A percentile compares a stretch with the other conserved stretches of the same genome.
Conservation (phyloP, 805 yeast species). For the Kuraishia hungarica region DNA sequence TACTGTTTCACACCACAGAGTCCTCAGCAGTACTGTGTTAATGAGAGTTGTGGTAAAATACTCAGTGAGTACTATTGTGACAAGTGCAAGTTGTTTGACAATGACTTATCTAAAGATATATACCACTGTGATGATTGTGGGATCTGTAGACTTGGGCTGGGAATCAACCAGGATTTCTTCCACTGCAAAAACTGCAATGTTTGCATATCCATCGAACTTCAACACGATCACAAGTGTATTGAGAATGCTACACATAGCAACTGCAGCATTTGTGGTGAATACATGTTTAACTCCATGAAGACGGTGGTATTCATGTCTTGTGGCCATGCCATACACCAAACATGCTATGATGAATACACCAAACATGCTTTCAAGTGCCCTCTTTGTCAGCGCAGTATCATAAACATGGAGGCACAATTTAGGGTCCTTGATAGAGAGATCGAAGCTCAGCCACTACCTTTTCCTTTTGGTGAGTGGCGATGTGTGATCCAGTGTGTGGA, state of each 20-base stretch:
- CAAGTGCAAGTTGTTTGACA: constrained; percentile 75
- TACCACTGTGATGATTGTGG: constrained; percentile 93
- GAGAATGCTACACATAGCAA: constrained; percentile 83
- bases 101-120: constrained; percentile 68
- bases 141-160: constrained; percentile 84
- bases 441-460: constrained; percentile 65
- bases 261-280: constrained; percentile 91
- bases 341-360: constrained; percentile 75
- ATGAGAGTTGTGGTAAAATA: constrained; percentile 43
- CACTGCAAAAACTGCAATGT: constrained; percentile 89
- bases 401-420: constrained; percentile 85
- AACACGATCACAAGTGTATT: constrained; percentile 73
- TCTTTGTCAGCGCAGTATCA: constrained; percentile 73
- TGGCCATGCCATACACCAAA: constrained; percentile 90
- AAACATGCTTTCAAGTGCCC: constrained; percentile 87
- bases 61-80: constrained; percentile 74
- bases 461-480: constrained; percentile 69
- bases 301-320: constrained; percentile 89
- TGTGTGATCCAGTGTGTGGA: constrained; percentile 77
- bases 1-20: constrained; percentile 65
- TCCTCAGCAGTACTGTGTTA: constrained; percentile 60
- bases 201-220: constrained; percentile 74
- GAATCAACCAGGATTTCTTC: constrained; percentile 81
- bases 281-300: constrained; percentile 72
- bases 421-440: constrained; percentile 83